Evolutionary conservation across 352 stramenopile genomes (phyloP).

Genomic region (Paralagenidium karlingii): DNA sequence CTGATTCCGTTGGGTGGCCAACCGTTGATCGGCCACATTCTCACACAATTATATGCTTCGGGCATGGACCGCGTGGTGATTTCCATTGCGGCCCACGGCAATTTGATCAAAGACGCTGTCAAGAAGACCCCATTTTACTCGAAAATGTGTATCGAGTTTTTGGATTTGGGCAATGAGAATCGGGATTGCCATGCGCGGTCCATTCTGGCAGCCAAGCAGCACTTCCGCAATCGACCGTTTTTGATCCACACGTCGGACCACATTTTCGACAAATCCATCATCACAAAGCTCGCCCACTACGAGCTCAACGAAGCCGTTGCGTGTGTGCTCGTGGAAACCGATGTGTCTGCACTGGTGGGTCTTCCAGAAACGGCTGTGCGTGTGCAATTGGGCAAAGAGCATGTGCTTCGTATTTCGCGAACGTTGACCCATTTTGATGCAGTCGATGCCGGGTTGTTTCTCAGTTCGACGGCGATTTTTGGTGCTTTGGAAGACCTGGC

Average conservation of each 20-base stretch:
- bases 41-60: conserved; percentile 63
- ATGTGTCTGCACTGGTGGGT: conserved; percentile 42
- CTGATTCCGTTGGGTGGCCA: conserved; percentile 59
- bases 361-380: conserved; percentile 46
- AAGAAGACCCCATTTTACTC: conserved; percentile 52
- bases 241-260: conserved; percentile 22
- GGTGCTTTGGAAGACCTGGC: conserved; percentile 44
- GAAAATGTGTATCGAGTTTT: conserved; percentile 46
- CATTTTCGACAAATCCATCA: conserved; percentile 36
- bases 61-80: conserved; percentile 70
- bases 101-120: conserved; percentile 43
- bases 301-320: conserved; percentile 39
- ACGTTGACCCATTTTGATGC: conserved; percentile 40
- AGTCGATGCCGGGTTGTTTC: conserved; percentile 58
- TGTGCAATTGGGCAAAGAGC: conserved; percentile 41
- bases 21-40: conserved; percentile 65
- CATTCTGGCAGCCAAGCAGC: conserved; percentile 14
- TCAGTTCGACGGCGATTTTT: conserved; percentile 60
- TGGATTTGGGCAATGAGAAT: conserved; percentile 15
- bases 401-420: conserved; percentile 44
- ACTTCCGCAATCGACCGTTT: conserved; percentile 12
- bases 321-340: conserved; percentile 63
- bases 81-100: conserved; percentile 42
- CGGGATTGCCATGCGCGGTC: conserved; percentile 14
- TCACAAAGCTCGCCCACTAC: conserved; percentile 45